Evolutionary conservation across 1,284 basidiomycete species (phyloP).

Genomic region (Sanguinoderma infundibulare): DNA sequence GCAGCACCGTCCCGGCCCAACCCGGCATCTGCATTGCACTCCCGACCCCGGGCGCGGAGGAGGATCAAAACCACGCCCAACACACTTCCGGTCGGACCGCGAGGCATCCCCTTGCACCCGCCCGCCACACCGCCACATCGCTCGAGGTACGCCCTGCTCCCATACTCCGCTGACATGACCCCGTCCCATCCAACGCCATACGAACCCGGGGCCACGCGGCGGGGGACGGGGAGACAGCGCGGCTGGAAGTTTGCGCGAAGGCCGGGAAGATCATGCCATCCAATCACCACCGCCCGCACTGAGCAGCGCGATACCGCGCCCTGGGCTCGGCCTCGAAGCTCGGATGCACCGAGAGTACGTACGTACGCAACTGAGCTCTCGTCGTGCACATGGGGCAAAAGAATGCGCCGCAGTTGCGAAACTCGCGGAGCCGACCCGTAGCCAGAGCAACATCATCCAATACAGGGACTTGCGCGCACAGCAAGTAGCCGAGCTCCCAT

Average conservation of each 20-base stretch:
- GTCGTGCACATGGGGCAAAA: not conserved
- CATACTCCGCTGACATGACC: slow-evolving; percentile 12
- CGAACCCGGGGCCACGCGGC: slow-evolving; percentile 2
- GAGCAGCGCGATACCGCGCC: not conserved
- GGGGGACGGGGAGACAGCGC: not conserved
- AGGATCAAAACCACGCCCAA: not conserved
- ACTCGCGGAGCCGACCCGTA: not conserved
- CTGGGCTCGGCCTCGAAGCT: not conserved
- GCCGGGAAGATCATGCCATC: not conserved
- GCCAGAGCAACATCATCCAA: not conserved
- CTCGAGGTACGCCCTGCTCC: not conserved
- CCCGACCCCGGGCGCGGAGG: not conserved
- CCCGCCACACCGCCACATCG: not conserved
- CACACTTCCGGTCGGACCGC: slow-evolving; percentile 17
- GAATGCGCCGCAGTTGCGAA: slow-evolving; percentile 12
- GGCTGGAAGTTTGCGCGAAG: not conserved
- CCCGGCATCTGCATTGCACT: slow-evolving; percentile 5
- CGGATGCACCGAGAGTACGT: not conserved
- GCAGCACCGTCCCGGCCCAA: not conserved
- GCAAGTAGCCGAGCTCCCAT: too few relatives aligned
- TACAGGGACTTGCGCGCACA: too few relatives aligned
- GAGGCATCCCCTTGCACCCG: slow-evolving; percentile 5
- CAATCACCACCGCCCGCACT: not conserved
- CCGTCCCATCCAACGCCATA: slow-evolving; percentile 1
- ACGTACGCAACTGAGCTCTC: not conserved